Conservation (phyloP, 495 filamentous ascomycete genomes). For the Aspergillus asperescens region DNA sequence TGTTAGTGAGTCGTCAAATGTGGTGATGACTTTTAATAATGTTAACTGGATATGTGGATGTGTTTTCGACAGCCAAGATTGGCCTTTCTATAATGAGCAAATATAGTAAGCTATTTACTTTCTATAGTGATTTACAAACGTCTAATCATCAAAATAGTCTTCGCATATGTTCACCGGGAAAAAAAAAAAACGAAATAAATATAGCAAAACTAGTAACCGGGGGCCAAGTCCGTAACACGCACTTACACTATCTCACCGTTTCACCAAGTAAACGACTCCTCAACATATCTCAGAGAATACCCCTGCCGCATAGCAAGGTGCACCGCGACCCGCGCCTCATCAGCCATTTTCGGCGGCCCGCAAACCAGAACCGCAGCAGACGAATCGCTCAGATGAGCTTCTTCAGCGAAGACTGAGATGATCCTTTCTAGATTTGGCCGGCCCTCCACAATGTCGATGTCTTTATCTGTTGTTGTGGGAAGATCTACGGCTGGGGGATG, state of each 20-base stretch:
- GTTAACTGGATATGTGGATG: no score
- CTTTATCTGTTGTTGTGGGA: background rate
- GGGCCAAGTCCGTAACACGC: background rate
- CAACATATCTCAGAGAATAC: conserved; percentile 33
- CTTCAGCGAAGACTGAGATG: conserved; percentile 28
- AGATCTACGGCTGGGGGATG: background rate
- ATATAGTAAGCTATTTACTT: no score
- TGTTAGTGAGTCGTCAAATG: no score
- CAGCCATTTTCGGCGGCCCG: conserved; percentile 45
- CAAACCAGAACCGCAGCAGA: conserved; percentile 44
- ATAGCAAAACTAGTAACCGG: no score
- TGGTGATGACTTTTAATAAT: no score
- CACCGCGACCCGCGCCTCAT: conserved; percentile 43
- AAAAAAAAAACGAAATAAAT: background rate
- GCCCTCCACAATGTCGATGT: conserved; percentile 25
- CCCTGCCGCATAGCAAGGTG: conserved; percentile 32
- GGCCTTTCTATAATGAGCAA: no score
- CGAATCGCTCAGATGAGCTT: conserved; percentile 20
- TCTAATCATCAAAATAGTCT: no score
- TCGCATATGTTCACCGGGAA: no score
- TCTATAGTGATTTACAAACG: no score
- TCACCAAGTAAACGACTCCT: conserved; percentile 44
- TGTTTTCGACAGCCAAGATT: no score
- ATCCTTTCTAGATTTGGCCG: conserved; percentile 31
- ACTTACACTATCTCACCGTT: background rate